A percentile compares a stretch with the other conserved stretches of the same genome.
These are phyloP conservation scores for Sporothrix pseudoabietina DNA, from an alignment of 2,329 filamentous ascomycete species.

Conservation along the genomic window DNA sequence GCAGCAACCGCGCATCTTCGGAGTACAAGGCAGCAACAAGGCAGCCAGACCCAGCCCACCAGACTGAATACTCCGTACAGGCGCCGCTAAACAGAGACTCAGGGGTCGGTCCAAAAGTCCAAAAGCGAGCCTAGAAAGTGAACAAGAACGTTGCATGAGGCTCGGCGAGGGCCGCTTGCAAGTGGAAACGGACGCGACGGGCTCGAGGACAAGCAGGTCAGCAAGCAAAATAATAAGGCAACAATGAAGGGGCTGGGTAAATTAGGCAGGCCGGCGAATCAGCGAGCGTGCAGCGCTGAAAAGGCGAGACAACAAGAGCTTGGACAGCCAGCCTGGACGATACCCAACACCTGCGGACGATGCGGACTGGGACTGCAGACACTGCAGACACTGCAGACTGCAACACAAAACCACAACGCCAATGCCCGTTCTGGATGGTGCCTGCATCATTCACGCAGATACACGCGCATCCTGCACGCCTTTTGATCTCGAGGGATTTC, in stretches of 20 bases:
- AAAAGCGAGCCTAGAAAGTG: not conserved
- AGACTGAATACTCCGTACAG: not conserved
- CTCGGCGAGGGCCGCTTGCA: constrained; percentile 14
- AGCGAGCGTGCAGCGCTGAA: constrained; percentile 8
- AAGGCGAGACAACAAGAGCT: not conserved
- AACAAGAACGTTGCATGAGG: constrained; percentile 26
- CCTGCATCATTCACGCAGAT: constrained; percentile 16
- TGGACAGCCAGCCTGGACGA: not conserved
- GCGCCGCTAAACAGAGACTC: not conserved
- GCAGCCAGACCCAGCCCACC: constrained; percentile 6
- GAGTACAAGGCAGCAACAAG: constrained; percentile 27
- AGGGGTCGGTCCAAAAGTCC: not conserved
- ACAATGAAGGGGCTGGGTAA: constrained; percentile 11
- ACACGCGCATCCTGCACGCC: constrained; percentile 1
- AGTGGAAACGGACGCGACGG: not conserved
- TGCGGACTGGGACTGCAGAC: too few species aligned
- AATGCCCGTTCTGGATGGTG: not conserved
- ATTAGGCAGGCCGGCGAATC: constrained; percentile 23
- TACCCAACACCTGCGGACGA: not conserved
- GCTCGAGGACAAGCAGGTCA: not conserved
- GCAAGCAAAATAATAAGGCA: not conserved
- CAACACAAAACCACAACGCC: not conserved
- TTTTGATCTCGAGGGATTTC: not conserved
- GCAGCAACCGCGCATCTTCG: constrained; percentile 21
- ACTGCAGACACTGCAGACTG: not conserved